phyloP scores from a whole-genome alignment of 257 asterid species.

The Leonotis leonurus region DNA sequence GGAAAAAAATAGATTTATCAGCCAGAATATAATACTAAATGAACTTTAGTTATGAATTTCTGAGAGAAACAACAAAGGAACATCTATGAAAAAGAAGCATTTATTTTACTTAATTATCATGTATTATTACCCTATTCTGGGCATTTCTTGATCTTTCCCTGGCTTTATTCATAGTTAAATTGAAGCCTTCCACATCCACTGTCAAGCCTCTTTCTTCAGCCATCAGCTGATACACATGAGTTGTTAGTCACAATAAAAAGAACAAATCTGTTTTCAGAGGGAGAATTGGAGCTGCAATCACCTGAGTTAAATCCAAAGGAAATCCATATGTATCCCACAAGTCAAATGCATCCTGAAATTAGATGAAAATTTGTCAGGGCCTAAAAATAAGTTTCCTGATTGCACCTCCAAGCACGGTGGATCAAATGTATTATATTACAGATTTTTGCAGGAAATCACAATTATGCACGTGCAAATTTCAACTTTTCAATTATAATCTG shows the following conservation, averaged over 20 bases:
- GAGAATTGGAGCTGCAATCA: constrained; percentile 17
- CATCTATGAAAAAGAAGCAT: background rate
- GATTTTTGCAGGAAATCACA: too few species aligned
- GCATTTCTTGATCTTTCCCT: constrained; percentile 92
- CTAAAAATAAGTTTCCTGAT: background rate
- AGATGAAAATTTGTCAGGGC: constrained; percentile 18
- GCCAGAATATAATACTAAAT: background rate
- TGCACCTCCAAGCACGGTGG: background rate
- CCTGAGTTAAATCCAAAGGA: constrained; percentile 99
- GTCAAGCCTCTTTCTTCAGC: constrained; percentile 92
- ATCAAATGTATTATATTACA: background rate
- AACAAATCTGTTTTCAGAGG: background rate
- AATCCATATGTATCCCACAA: constrained; percentile 98
- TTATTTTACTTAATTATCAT: background rate
- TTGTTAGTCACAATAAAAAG: constrained; percentile 12
- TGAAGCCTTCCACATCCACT: constrained; percentile 73
- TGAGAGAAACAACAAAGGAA: background rate
- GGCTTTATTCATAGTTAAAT: constrained; percentile 71
- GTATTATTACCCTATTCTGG: constrained; percentile 68
- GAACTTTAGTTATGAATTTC: background rate
- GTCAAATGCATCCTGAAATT: constrained; percentile 85
- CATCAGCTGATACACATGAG: constrained; percentile 58
- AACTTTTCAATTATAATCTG: background rate
- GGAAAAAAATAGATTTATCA: background rate
- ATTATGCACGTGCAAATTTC: background rate